Conservation (phyloP, 2,329 filamentous ascomycete genomes). For the Phialemonium atrogriseum region DNA sequence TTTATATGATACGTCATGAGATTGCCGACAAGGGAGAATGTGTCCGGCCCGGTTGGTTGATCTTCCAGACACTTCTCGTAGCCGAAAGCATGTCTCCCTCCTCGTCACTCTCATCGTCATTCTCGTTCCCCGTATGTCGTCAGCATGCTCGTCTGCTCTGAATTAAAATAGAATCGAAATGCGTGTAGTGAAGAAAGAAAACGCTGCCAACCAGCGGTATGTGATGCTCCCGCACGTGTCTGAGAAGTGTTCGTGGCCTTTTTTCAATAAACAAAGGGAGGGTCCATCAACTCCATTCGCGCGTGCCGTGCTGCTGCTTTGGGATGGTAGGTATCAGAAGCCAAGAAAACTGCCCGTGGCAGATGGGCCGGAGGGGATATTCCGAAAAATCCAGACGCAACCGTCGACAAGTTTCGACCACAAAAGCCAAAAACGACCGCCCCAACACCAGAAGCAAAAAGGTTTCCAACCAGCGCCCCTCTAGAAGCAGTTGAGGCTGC, state of each 20-base stretch:
- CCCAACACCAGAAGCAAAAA: neutral
- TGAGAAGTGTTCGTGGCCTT: neutral
- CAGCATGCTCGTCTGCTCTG: constrained; percentile 1
- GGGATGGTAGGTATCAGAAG: constrained; percentile 3
- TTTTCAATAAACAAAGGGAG: constrained; percentile 1
- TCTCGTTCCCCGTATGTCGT: neutral
- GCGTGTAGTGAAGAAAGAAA: neutral
- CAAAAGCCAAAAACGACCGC: too few relatives aligned
- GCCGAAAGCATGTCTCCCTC: neutral
- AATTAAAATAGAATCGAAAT: constrained; percentile 1
- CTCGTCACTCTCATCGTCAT: neutral
- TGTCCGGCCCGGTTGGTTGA: too few relatives aligned
- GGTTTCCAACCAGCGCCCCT: constrained; percentile 1
- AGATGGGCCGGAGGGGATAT: too few relatives aligned
- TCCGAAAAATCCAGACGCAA: too few relatives aligned
- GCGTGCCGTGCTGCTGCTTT: constrained; percentile 1
- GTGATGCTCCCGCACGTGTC: neutral
- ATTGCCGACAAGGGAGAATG: too few relatives aligned
- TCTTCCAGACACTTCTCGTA: too few relatives aligned
- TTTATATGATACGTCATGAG: too few relatives aligned
- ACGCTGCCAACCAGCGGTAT: neutral
- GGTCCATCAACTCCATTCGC: constrained; percentile 2
- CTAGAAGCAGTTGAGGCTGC: constrained; percentile 95
- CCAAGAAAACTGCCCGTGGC: too few relatives aligned
- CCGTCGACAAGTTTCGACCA: too few relatives aligned